Evolutionary conservation across 345 rosid species (phyloP), one percentile per base, ranked within the genome.

Genomic region (Balakata baccata): DNA sequence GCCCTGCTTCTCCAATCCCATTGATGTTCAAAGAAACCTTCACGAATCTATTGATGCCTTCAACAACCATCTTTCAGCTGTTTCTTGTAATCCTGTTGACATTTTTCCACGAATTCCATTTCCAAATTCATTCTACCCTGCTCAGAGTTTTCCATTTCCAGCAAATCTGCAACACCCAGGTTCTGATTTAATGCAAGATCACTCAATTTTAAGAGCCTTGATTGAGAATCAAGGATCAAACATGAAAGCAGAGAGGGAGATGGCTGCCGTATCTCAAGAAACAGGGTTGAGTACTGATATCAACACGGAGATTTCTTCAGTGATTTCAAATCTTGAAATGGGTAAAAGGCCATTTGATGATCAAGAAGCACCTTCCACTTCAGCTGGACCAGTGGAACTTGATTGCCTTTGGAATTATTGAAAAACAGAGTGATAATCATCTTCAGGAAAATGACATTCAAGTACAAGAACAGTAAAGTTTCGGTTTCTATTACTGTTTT

Each of bases 1-100:
- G 90, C 89, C 90, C 90, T 89, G 95, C 93, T 85, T 87, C 93
- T 81, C 95, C 92, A 86, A 75, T 77, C 79, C 88, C 14, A 73
- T 52, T 65, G 71, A 77, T 61, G 79, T 64, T 47, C 82, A 81
- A 74, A 82, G 80, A 73, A 75, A 71, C 75, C 85, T 79, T 73
- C 77, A 82, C 25, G 85, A 79, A 56, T 77, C 78, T 51, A 69
- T 73, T 41, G 81, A 71, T 53, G 70, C 14, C 74, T 77, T 84
- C 72, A 82, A 50, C 87, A 83, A 81, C 74, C 80, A 82, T 72
- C 58, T 67, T 38, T 43, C 80, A 13, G 43, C 83, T 5, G 61
- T 78, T 49, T 70, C 84, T 23, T 68, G 81, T 0, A 79, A 70
- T 43, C 59, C 78, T 7, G 5, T 68, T 0, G 50, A 66, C 8